Evolutionary conservation across 176 grass and related monocot species (phyloP).

Genomic region (Zea luxurians): DNA sequence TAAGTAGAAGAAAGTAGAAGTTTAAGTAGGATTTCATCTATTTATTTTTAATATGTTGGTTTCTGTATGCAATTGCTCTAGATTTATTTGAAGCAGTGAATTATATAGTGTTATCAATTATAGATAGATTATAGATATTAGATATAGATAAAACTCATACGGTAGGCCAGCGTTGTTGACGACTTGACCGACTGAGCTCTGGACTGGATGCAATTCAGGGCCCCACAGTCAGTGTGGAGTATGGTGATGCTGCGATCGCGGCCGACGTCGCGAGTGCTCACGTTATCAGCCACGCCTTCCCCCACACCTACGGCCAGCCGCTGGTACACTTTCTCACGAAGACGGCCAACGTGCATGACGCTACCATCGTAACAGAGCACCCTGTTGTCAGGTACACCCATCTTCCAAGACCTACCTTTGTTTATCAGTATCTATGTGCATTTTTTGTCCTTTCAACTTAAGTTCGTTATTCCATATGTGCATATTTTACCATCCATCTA

Average conservation of each 20-base stretch:
- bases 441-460: background rate
- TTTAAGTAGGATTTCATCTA: no score
- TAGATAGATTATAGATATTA: no score
- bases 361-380: constrained; percentile 75
- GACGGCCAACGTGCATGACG: constrained; percentile 65
- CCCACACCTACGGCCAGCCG: constrained; percentile 82
- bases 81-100: no score
- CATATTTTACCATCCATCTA: background rate
- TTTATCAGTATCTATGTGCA: background rate
- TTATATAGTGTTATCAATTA: no score
- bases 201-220: constrained; percentile 52
- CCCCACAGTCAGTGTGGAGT: constrained; percentile 88
- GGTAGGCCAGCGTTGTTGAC: background rate
- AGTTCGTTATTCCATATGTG: background rate
- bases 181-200: background rate
- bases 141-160: background rate
- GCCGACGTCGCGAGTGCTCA: constrained; percentile 77
- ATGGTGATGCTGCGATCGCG: constrained; percentile 72
- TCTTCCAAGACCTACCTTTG: background rate
- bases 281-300: constrained; percentile 79
- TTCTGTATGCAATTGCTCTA: no score
- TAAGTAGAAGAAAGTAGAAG: no score
- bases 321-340: constrained; percentile 84
- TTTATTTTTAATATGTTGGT: no score
- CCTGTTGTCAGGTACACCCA: constrained; percentile 57